These are phyloP conservation scores for Candida sp. DNA, from an alignment of 1,139 yeast genomes.

Conservation along the genomic window DNA sequence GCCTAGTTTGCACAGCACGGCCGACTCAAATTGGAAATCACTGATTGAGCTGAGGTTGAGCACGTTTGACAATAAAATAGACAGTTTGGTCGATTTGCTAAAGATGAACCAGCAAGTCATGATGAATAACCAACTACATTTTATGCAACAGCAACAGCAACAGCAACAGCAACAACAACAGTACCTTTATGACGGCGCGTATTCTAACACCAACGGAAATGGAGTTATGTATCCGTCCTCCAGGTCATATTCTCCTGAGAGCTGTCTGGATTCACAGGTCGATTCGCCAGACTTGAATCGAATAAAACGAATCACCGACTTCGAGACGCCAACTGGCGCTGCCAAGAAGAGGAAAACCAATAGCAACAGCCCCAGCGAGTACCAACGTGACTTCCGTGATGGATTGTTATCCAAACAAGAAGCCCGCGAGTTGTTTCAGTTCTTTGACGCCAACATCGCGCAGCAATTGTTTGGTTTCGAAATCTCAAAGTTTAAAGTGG, in stretches of 20 bases:
- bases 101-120: constrained; percentile 35
- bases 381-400: constrained; percentile 39
- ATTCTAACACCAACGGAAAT: constrained; percentile 3
- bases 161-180: constrained; percentile 6
- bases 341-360: constrained; percentile 9
- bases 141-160: constrained; percentile 8
- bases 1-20: constrained; percentile 1
- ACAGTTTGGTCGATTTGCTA: constrained; percentile 43
- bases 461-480: constrained; percentile 74
- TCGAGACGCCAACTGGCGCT: not conserved
- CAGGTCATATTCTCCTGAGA: not conserved
- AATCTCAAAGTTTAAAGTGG: constrained; percentile 53
- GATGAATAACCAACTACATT: constrained; percentile 21
- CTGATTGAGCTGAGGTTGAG: constrained; percentile 49
- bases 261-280: not conserved
- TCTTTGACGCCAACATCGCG: constrained; percentile 59
- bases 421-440: constrained; percentile 54
- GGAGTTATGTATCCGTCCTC: constrained; percentile 6
- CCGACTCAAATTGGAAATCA: constrained; percentile 38
- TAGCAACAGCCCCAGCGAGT: not conserved
- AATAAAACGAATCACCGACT: not conserved
- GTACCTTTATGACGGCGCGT: not conserved
- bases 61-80: constrained; percentile 50
- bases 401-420: constrained; percentile 40
- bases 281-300: not conserved